phyloP scores from a whole-genome alignment of 495 filamentous ascomycete genomes.

The Penicillium parvum region DNA sequence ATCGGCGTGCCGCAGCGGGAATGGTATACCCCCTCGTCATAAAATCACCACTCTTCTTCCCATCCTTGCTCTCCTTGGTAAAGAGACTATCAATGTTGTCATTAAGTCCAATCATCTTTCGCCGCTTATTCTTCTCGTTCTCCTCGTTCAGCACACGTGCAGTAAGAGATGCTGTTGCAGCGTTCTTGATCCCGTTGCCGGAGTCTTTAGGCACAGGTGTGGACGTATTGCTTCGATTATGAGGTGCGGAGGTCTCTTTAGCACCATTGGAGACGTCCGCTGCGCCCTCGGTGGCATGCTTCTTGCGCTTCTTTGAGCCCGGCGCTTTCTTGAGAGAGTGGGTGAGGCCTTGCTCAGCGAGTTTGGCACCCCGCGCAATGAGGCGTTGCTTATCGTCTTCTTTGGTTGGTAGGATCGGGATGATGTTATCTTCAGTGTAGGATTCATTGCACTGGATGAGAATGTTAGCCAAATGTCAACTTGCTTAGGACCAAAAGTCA shows the following conservation, averaged over 20 bases:
- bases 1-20: constrained; percentile 39
- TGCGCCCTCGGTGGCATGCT: constrained; percentile 38
- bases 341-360: constrained; percentile 67
- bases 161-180: constrained; percentile 77
- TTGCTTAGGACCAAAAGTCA: neutral
- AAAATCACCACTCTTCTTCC: constrained; percentile 61
- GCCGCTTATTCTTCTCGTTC: constrained; percentile 71
- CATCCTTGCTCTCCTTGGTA: constrained; percentile 48
- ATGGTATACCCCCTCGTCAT: constrained; percentile 74
- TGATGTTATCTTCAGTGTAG: constrained; percentile 72
- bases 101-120: constrained; percentile 62
- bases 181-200: constrained; percentile 69
- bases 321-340: constrained; percentile 84
- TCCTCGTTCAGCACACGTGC: constrained; percentile 83
- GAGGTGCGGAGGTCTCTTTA: constrained; percentile 3
- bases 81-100: constrained; percentile 70
- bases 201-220: constrained; percentile 31
- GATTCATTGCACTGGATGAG: constrained; percentile 58
- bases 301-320: constrained; percentile 67
- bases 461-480: neutral
- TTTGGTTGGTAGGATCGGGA: constrained; percentile 72
- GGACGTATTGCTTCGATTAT: constrained; percentile 24
- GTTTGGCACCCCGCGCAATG: constrained; percentile 54
- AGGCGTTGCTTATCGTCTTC: constrained; percentile 67
- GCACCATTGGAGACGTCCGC: constrained; percentile 5